phyloP scores from a whole-genome alignment of 2,329 filamentous ascomycete species.

The Pestalotiopsis sp. region DNA sequence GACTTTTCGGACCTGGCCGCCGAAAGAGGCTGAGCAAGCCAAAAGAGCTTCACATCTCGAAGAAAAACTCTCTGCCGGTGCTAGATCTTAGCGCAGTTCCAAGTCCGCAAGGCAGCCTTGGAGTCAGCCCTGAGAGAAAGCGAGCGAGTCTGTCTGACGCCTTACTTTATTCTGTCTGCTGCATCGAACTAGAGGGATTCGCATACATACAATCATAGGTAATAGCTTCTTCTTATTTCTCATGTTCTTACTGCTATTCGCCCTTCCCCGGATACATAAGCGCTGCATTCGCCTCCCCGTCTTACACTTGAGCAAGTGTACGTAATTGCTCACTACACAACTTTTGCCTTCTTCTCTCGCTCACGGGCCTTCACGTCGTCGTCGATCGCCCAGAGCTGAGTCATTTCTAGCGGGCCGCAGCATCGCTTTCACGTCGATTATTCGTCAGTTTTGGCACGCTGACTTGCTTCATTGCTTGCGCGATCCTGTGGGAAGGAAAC shows the following conservation, averaged over 20 bases:
- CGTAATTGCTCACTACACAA: neutral
- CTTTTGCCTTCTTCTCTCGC: neutral
- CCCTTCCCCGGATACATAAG: neutral
- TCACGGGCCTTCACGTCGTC: neutral
- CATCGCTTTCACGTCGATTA: neutral
- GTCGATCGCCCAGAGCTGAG: neutral
- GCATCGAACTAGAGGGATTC: neutral
- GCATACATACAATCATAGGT: neutral
- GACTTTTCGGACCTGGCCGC: neutral
- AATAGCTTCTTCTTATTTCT: neutral
- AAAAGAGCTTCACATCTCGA: neutral
- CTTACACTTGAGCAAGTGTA: neutral
- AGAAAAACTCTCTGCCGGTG: neutral
- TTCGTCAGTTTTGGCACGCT: neutral
- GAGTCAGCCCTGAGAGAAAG: constrained; percentile 6
- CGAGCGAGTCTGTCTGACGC: neutral
- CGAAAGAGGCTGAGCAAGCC: neutral
- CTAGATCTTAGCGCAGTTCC: neutral
- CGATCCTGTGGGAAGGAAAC: too few relatives aligned
- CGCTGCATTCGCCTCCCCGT: neutral
- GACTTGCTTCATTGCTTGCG: too few relatives aligned
- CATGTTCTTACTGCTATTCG: neutral
- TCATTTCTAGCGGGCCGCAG: neutral
- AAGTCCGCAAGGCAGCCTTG: neutral
- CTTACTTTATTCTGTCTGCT: neutral